phyloP scores from a whole-genome alignment of 768 basidiomycete species.

The Pleurotus tuoliensis region DNA sequence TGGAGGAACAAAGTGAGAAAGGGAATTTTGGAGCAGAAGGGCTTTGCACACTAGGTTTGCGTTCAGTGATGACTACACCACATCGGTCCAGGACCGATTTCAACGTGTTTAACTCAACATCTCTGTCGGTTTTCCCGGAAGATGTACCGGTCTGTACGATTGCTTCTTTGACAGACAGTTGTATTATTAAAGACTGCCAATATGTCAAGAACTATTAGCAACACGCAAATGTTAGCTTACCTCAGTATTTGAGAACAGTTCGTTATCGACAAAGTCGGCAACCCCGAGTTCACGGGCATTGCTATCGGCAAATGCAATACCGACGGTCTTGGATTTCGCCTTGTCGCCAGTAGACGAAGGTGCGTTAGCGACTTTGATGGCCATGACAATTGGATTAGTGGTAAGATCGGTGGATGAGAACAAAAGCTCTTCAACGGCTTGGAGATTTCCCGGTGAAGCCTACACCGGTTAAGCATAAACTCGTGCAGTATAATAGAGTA shows the following conservation, averaged over 20 bases:
- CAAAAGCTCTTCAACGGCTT: conserved; percentile 77
- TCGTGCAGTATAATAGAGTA: neutral
- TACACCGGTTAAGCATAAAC: conserved; percentile 12
- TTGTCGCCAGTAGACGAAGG: conserved; percentile 40
- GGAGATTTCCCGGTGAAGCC: conserved; percentile 63
- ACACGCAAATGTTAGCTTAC: conserved; percentile 33
- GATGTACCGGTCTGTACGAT: conserved; percentile 74
- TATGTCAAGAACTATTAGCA: neutral
- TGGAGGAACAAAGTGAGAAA: conserved; percentile 22
- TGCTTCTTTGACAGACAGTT: conserved; percentile 96
- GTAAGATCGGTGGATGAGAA: conserved; percentile 79
- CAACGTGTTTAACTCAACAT: conserved; percentile 85
- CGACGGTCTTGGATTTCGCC: conserved; percentile 69
- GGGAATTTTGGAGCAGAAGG: neutral
- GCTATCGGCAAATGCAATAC: conserved; percentile 90
- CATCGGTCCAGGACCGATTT: conserved; percentile 86
- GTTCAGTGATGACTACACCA: conserved; percentile 84
- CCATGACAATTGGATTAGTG: conserved; percentile 85
- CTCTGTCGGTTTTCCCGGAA: conserved; percentile 71
- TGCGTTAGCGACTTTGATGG: conserved; percentile 70
- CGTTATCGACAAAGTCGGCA: conserved; percentile 90
- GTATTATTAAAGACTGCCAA: conserved; percentile 84
- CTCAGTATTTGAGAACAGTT: conserved; percentile 93
- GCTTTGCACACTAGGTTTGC: conserved; percentile 59
- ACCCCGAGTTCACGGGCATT: conserved; percentile 83